Percentiles rank a stretch among this genome's conserved stretches.
These are phyloP conservation scores for Pleochaeta shiraiana DNA, from an alignment of 2,329 filamentous ascomycete species.

Conservation along the genomic window DNA sequence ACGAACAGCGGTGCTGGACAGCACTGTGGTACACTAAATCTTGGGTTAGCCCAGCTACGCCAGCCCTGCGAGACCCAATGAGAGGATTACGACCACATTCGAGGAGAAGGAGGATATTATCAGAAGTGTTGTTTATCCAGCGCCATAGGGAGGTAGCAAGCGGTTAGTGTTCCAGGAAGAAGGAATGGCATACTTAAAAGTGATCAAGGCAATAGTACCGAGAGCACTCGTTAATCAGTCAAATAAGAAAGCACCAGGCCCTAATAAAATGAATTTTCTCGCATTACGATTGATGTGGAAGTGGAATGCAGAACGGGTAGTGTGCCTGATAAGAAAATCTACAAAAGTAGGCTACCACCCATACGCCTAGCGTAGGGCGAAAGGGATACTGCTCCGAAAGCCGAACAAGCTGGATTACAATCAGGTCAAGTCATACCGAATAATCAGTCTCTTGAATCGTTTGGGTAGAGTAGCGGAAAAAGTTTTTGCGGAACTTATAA, in stretches of 20 bases:
- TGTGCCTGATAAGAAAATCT: background rate
- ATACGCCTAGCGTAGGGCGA: background rate
- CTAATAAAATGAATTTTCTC: conserved; percentile 1
- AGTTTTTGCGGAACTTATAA: background rate
- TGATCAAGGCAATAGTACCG: background rate
- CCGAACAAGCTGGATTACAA: background rate
- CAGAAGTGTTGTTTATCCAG: background rate
- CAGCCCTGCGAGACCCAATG: background rate
- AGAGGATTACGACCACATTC: background rate
- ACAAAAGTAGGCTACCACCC: background rate
- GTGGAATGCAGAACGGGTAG: background rate
- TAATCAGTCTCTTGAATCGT: background rate
- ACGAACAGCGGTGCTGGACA: background rate
- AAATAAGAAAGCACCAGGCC: background rate
- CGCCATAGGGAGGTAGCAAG: too few relatives aligned
- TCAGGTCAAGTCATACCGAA: background rate
- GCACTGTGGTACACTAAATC: background rate
- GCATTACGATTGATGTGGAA: background rate
- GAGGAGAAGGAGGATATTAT: conserved; percentile 3
- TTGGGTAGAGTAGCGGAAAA: background rate
- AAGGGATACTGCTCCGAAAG: background rate
- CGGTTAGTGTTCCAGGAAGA: too few relatives aligned
- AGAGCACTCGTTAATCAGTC: conserved; percentile 1
- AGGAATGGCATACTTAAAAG: background rate
- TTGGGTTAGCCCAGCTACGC: background rate